These are phyloP conservation scores for Spathaspora sp. DNA, from an alignment of 1,139 yeast genomes.

Conservation along the genomic window DNA sequence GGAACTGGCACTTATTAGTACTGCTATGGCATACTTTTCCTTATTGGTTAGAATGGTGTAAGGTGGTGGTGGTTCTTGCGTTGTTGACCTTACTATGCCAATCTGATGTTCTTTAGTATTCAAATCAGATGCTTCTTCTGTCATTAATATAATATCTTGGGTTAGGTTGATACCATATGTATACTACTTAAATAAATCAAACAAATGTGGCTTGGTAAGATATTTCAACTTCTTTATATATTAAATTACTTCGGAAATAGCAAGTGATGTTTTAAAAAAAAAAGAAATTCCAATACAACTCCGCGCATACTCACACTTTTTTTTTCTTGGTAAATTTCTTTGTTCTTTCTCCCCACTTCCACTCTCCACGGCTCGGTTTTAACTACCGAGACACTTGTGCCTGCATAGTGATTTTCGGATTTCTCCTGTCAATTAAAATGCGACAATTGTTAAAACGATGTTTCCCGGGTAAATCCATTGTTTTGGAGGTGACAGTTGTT, in stretches of 20 bases:
- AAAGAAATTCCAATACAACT: not conserved
- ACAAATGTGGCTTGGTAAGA: not conserved
- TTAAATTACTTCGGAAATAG: not conserved
- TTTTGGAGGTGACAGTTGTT: too few species aligned
- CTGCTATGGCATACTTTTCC: conserved; percentile 22
- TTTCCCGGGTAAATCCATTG: too few species aligned
- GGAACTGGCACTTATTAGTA: conserved; percentile 30
- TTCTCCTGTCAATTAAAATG: not conserved
- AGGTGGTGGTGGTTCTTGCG: not conserved
- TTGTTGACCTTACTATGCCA: not conserved
- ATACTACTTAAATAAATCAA: not conserved
- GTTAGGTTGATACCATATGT: not conserved
- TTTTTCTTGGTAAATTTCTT: not conserved
- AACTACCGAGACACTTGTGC: not conserved
- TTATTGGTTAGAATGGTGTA: conserved; percentile 11
- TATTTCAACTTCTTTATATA: not conserved
- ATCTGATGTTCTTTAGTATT: not conserved
- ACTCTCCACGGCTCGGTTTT: not conserved
- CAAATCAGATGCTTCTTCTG: not conserved
- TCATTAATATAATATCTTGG: not conserved
- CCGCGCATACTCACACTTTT: not conserved
- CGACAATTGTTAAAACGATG: not conserved
- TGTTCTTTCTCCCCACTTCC: not conserved
- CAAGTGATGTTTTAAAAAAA: not conserved
- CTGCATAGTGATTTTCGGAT: not conserved